Evolutionary conservation across 2,329 filamentous ascomycete genomes (phyloP), one percentile per base, ranked within the genome.

Genomic region (Fonsecaea multimorphosa): DNA sequence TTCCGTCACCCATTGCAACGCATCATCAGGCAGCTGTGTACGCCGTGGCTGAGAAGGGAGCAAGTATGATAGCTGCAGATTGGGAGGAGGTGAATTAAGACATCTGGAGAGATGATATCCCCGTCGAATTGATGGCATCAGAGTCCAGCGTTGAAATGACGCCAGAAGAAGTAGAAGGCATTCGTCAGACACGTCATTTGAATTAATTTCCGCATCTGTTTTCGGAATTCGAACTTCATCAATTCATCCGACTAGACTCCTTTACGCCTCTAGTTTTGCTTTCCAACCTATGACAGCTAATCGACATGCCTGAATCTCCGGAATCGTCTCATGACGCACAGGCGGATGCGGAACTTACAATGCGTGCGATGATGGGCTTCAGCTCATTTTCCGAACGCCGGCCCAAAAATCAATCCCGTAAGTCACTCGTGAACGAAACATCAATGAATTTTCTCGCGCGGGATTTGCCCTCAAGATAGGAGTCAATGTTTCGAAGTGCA

Each of bases 291-390:
- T 36, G 38, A 31, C 14, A 11, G 7, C 34, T 2, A 9, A 44
- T 32, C 51, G 58, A 22, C 7, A 68, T 65, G 66, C 38, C 62
- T 24, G 54, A 61, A 24, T 7, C 49, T 5, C 49, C 65, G 32
- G 58, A 63, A 9, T 32, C 19, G n/a, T 38, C 34, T 5, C 22
- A 36, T 22, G 61, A 57, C 49, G 38, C 8, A 24, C 2, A 52
- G 11, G 31, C n/a, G 4, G 65, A 65, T n/a, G n/a, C 53, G 4
- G 70, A 71, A 11, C 57, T 61, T 22, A 64, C 67, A 2, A 71
- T 72, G 70, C 65, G 57, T 12, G 61, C 68, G 49, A 65, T 65
- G 58, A 71, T 72, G 70, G 70, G 68, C 12, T 71, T 71, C 59
- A 67, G 61, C 61, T 68, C 65, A 32, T 71, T 72, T 59, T 49